Conservation (phyloP, 768 basidiomycete species). For the Leccinum longicurvipes region DNA sequence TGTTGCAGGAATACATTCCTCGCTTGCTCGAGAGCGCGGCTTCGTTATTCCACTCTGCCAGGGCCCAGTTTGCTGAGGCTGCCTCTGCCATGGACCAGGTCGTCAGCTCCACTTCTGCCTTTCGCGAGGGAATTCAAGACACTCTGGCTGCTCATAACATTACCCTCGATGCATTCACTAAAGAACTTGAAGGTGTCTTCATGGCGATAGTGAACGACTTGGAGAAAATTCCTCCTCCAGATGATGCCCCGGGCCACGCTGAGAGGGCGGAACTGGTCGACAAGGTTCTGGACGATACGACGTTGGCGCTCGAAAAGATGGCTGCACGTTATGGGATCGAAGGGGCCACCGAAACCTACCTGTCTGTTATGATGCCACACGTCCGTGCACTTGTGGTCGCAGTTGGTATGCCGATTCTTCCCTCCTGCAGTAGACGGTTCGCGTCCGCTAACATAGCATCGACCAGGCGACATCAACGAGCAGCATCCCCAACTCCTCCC, state of each 20-base stretch:
- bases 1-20: slow-evolving; percentile 4
- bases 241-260: slow-evolving; percentile 2
- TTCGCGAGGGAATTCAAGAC: slow-evolving; percentile 9
- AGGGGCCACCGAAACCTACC: not conserved
- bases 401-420: slow-evolving; percentile 4
- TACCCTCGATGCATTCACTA: slow-evolving; percentile 3
- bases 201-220: not conserved
- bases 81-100: slow-evolving; percentile 5
- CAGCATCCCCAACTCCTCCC: slow-evolving; percentile 6
- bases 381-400: slow-evolving; percentile 5
- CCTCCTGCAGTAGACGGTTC: not conserved
- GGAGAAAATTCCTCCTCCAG: not conserved
- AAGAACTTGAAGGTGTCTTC: slow-evolving; percentile 14
- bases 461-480: slow-evolving; percentile 13
- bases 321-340: slow-evolving; percentile 4
- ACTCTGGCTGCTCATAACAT: slow-evolving; percentile 4
- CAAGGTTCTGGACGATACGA: slow-evolving; percentile 3
- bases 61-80: slow-evolving; percentile 1
- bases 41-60: not conserved
- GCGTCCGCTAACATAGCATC: not conserved
- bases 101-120: slow-evolving; percentile 7
- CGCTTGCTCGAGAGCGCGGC: slow-evolving; percentile 4
- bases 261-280: slow-evolving; percentile 6
- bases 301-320: slow-evolving; percentile 1
- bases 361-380: slow-evolving; percentile 3